Base-by-base conservation (phyloP, 495 filamentous ascomycete genomes). In the Cairneyella variabilis region DNA sequence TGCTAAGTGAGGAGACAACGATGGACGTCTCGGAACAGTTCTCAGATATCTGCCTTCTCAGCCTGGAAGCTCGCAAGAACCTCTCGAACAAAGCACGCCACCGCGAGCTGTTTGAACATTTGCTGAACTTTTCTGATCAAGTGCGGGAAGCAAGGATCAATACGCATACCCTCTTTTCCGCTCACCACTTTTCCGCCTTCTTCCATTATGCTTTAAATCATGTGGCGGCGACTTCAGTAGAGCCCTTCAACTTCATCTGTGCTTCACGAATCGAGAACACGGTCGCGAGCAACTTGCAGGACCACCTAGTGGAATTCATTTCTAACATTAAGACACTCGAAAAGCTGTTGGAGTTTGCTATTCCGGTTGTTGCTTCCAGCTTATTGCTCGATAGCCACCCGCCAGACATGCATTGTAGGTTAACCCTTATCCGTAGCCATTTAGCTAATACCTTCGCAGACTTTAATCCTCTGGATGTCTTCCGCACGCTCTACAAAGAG, bases 331-430 rank as follows among this genome's bases (percentile, higher is more conserved):
- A 48, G 16, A 57, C 27, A 28, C 20, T 40, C 5, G 2, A 32
- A 34, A 45, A 53, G 25, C 18, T 53, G 32, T 22, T 43, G 37
- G n/a, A 45, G 21, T 59, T 48, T 20, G 45, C 65, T 17, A 57
- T 55, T n/a, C 52, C 53, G 5, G 50, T 65, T 17, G 60, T 67
- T n/a, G 46, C 65, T 36, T 71, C 58, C 1, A 64, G 65, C 3
- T 48, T 71, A 3, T 46, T 71, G 1, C 59, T 68, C 44, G 66
- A 71, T 45, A 51, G 57, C 30, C 68, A 69, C 57, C 52, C 65
- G 3, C 62, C 62, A 11, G 53, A 57, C 10, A 68, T 66, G 49
- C 48, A 65, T 30, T 27, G 60, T 71, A 45, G 47, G 62, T 64
- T 20, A 32, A 48, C 20, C 36, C 26, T 28, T 30, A 23, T 20